Conservation (phyloP, 148 eudicot species). For the Vaccinium vitisidaea region DNA sequence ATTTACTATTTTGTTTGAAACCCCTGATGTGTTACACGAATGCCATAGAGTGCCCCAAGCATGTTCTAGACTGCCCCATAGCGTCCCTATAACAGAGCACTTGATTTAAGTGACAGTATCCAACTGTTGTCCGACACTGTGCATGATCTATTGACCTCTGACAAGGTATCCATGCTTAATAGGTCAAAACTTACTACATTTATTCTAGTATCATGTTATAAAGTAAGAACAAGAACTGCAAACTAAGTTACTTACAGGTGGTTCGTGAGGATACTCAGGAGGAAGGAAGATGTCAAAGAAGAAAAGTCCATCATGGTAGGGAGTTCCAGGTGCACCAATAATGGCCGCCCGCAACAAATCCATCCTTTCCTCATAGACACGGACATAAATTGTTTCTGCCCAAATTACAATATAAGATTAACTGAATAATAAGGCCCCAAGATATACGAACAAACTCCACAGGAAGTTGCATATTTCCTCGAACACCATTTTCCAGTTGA, state of each 20-base stretch:
- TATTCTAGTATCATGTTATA: neutral
- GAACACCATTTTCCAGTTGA: neutral
- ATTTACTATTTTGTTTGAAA: neutral
- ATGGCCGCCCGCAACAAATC: conserved; percentile 84
- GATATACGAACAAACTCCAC: neutral
- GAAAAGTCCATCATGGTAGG: conserved; percentile 90
- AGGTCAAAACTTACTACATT: neutral
- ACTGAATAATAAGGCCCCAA: neutral
- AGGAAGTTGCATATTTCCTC: neutral
- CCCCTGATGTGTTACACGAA: neutral
- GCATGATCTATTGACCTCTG: neutral
- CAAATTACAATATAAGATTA: conserved; percentile 2
- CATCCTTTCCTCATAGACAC: conserved; percentile 91
- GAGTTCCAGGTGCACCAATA: conserved; percentile 87
- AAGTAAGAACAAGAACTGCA: neutral
- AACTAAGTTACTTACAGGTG: conserved; percentile 68
- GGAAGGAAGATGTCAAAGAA: conserved; percentile 88
- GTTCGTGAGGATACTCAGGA: conserved; percentile 83
- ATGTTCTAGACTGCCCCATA: neutral
- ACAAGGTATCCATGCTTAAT: neutral
- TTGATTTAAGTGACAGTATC: neutral
- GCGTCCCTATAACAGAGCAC: neutral
- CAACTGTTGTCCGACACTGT: neutral
- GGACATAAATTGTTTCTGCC: conserved; percentile 78
- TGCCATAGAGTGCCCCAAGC: neutral